phyloP scores from a whole-genome alignment of 2,329 filamentous ascomycete genomes.

The Esteya vermicola region DNA sequence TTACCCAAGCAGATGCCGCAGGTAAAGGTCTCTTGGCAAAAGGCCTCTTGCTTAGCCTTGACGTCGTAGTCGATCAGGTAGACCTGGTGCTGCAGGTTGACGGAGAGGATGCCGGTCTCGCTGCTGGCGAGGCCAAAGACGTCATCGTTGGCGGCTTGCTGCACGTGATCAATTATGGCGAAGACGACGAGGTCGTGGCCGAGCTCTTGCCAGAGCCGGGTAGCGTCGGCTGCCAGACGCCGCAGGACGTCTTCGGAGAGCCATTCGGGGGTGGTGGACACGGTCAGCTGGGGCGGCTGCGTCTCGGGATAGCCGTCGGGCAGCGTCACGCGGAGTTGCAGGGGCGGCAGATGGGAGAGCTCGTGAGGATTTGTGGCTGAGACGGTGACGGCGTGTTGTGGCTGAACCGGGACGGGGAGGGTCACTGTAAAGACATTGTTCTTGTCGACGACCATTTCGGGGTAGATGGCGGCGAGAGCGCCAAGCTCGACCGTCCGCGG shows the following conservation, averaged over 20 bases:
- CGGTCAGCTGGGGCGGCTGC: conserved; percentile 31
- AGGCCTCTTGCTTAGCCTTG: conserved; percentile 57
- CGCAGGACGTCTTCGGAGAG: conserved; percentile 32
- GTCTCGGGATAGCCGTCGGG: conserved; percentile 44
- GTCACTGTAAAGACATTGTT: conserved; percentile 33
- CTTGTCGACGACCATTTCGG: conserved; percentile 39
- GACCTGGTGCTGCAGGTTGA: conserved; percentile 47
- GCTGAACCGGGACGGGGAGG: conserved; percentile 43
- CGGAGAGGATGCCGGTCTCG: conserved; percentile 32
- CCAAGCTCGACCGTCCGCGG: conserved; percentile 43
- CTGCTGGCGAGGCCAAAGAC: conserved; percentile 42
- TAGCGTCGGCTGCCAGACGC: conserved; percentile 34
- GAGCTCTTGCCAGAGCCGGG: conserved; percentile 46
- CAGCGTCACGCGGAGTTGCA: conserved; percentile 37
- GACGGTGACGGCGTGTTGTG: conserved; percentile 39
- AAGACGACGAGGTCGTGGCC: conserved; percentile 46
- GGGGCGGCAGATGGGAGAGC: conserved; percentile 42
- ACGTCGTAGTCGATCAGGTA: conserved; percentile 66
- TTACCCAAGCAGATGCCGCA: conserved; percentile 69
- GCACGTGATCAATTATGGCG: conserved; percentile 48
- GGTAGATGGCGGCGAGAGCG: conserved; percentile 49
- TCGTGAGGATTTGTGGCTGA: conserved; percentile 30
- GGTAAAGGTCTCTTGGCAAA: conserved; percentile 73
- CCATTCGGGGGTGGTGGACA: conserved; percentile 45
- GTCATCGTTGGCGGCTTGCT: conserved; percentile 42